These are phyloP conservation scores for Aspergillus amoenus DNA, from an alignment of 2,329 filamentous ascomycete species.

Conservation along the genomic window DNA sequence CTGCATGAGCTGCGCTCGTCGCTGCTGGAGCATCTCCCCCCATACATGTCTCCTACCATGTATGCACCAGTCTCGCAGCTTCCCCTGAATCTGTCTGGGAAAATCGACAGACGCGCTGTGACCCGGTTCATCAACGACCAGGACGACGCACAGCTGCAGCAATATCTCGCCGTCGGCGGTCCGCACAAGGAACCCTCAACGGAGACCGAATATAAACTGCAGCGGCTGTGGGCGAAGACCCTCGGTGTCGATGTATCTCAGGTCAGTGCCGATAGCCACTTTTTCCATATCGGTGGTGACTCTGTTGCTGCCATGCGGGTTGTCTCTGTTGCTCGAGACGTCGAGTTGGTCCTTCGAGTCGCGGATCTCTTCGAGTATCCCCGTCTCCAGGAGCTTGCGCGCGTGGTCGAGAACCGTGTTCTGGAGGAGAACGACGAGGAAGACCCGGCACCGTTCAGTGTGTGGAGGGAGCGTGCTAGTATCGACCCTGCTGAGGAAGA, in stretches of 20 bases:
- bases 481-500: neutral
- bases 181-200: neutral
- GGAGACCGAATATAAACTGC: neutral
- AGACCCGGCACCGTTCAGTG: neutral
- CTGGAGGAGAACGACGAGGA: neutral
- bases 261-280: constrained; percentile 11
- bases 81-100: neutral
- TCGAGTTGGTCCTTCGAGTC: neutral
- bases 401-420: neutral
- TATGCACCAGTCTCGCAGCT: neutral
- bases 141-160: neutral
- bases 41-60: neutral
- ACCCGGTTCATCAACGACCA: neutral
- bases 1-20: neutral
- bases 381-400: neutral
- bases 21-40: neutral
- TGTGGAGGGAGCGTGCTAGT: neutral
- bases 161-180: neutral
- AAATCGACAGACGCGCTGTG: neutral
- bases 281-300: constrained; percentile 31
- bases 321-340: neutral
- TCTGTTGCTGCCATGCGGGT: constrained; percentile 24
- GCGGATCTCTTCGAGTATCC: neutral
- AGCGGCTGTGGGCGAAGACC: neutral
- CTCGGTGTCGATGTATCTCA: neutral